Conservation (phyloP, 768 basidiomycete species). For the Hypholoma fasciculare region DNA sequence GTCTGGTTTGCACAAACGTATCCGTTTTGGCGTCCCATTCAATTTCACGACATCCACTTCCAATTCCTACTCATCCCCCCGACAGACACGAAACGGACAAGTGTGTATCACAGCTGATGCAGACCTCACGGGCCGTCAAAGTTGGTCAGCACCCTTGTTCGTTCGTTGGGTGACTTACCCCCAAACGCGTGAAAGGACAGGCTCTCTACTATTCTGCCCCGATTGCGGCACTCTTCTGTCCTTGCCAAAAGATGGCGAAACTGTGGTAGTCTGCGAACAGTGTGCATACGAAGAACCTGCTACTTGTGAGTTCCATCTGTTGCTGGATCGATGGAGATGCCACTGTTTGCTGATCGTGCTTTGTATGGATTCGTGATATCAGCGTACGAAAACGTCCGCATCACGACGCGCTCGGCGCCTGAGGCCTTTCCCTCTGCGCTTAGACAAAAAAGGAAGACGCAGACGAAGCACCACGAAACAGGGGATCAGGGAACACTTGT, state of each 20-base stretch:
- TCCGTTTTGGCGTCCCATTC: too few relatives aligned
- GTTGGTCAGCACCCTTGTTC: constrained; percentile 30
- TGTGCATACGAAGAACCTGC: constrained; percentile 88
- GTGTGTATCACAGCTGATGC: background rate
- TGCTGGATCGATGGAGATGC: too few relatives aligned
- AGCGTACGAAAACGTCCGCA: constrained; percentile 93
- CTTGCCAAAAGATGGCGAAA: constrained; percentile 74
- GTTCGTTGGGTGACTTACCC: background rate
- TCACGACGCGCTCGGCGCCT: constrained; percentile 87
- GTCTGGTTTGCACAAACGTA: too few relatives aligned
- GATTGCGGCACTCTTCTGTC: constrained; percentile 88
- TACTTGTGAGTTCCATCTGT: constrained; percentile 57
- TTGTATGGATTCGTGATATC: background rate
- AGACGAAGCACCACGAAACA: constrained; percentile 76
- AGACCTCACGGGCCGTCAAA: constrained; percentile 29
- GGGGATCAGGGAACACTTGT: constrained; percentile 64
- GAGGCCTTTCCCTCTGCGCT: constrained; percentile 93
- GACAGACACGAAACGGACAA: too few relatives aligned
- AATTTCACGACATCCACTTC: too few relatives aligned
- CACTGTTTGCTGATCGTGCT: background rate
- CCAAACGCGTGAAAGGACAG: constrained; percentile 36
- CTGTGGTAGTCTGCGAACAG: constrained; percentile 81
- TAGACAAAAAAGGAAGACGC: constrained; percentile 85
- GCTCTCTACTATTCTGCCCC: constrained; percentile 93
- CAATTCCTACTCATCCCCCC: too few relatives aligned